Base-by-base conservation (phyloP, 2,329 filamentous ascomycete genomes). In the Claviceps fusiformis region DNA sequence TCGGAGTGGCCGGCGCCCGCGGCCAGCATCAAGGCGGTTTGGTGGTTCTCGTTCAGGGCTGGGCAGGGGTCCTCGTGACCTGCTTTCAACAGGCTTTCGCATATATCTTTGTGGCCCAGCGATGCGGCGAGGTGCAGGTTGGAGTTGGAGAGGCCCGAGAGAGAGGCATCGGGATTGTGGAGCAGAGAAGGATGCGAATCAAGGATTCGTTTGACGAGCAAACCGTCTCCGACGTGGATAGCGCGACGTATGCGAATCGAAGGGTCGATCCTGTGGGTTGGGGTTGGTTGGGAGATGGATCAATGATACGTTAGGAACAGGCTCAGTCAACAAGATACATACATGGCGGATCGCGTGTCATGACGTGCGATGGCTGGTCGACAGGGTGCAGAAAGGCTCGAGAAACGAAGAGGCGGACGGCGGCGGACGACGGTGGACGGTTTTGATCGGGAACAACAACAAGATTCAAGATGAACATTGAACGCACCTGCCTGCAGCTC, bases 21-120 rank as follows among this genome's bases (percentile, higher is more conserved):
- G 11, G 89, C 89, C 3, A 93, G 77, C 81, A 92, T 90, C 51
- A 95, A 75, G 0, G 89, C 85, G 0, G 89, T 95, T 64, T 92
- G 85, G 64, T 87, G 82, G 59, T 84, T 77, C 62, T 89, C 86
- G 68, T 95, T 95, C 59, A 89, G 77, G 13, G 85, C 86, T 35
- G 90, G 82, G 52, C 82, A 82, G 5, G 77, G 78, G n/a, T 74
- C 67, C 68, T 95, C 89, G 67, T 95, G 89, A 55, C 86, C 87
- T 5, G 81, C 75, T n/a, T 79, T 73, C 58, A 95, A 75, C 33
- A 95, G 81, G 54, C 83, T 77, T 61, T 80, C 77, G 66, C 81
- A 85, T 62, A 93, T 85, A 50, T 82, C 73, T 8, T 81, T 74
- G 65, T 85, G 80, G 53, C 89, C 89, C 55, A 89, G 75, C 8